Evolutionary conservation across 106 monocot species (phyloP), one percentile per base, ranked within the genome.

Genomic region (Ottelia alismoides): DNA sequence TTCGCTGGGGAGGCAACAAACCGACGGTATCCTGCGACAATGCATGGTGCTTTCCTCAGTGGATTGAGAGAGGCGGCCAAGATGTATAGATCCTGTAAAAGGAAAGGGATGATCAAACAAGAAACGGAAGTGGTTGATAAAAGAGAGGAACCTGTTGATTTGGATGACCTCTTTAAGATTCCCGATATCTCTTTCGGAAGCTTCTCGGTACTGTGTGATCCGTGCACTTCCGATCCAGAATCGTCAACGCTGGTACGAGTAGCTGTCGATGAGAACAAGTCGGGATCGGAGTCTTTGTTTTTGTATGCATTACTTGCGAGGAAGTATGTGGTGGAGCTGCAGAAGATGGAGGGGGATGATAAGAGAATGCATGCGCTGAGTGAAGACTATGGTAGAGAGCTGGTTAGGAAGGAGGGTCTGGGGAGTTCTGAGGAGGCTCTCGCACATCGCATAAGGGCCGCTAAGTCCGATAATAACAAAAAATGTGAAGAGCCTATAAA

Each of bases 1-100:
- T 96, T 96, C 57, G 88, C 96, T 22, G 96, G 96, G 25, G 96
- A 96, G 73, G 96, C 96, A 17, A 96, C 96, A 25, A 96, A 89
- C 51, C 25, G 79, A 43, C 65, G 84, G 28, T 96, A 96, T 45
- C 96, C 96, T 1, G 89, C 96, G 7, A 89, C 96, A 4, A 89
- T 96, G 96, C 96, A 96, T 57, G 89, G 96, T 56, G 96, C 96
- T 46, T 65, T 89, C 21, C 74, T 96, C 14, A 96, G 96, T 70
- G 96, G 96, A 0, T 72, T 74, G 30, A 89, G 96, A 60, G 96
- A 96, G 76, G 89, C 96, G 23, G 85, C 96, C 44, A 85, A 85
- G 45, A 96, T 96, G 28, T 79, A 71, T 22, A 76, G 76, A 47
- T 64, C 53, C 11, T 73, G 70, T 20, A 72, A 53, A 65, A 84